phyloP scores from a whole-genome alignment of 163 green algal species.

The Scenedesmus sp. region DNA sequence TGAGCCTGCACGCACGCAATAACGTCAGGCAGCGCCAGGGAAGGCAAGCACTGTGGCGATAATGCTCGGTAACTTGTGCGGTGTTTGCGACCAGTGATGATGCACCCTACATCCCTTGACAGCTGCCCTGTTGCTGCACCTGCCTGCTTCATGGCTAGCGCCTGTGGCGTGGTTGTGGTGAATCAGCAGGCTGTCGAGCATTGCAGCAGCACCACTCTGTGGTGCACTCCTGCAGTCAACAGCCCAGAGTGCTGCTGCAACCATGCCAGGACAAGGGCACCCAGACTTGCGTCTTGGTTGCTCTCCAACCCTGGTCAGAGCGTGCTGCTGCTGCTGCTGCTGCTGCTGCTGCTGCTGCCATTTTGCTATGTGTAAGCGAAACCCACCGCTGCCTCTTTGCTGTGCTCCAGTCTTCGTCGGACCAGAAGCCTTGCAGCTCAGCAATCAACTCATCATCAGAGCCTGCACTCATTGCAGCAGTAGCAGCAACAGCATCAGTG shows the following conservation, averaged over 20 bases:
- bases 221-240: too few species aligned
- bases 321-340: neutral
- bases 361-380: neutral
- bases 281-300: too few species aligned
- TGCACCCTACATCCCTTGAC: too few species aligned
- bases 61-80: too few species aligned
- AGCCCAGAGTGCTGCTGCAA: too few species aligned
- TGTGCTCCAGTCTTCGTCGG: conserved; percentile 60
- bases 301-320: neutral
- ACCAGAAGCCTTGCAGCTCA: conserved; percentile 78
- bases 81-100: too few species aligned
- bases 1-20: neutral
- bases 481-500: neutral
- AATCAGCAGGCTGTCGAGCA: too few species aligned
- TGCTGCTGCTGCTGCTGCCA: neutral
- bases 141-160: neutral
- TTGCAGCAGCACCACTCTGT: too few species aligned
- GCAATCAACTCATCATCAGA: conserved; percentile 62
- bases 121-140: neutral
- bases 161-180: too few species aligned
- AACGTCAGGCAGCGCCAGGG: too few species aligned
- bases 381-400: neutral
- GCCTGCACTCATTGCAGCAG: conserved; percentile 4
- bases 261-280: too few species aligned
- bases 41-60: too few species aligned